Base-by-base conservation (phyloP, 345 rosid species). In the Euphorbia tirucalli region DNA sequence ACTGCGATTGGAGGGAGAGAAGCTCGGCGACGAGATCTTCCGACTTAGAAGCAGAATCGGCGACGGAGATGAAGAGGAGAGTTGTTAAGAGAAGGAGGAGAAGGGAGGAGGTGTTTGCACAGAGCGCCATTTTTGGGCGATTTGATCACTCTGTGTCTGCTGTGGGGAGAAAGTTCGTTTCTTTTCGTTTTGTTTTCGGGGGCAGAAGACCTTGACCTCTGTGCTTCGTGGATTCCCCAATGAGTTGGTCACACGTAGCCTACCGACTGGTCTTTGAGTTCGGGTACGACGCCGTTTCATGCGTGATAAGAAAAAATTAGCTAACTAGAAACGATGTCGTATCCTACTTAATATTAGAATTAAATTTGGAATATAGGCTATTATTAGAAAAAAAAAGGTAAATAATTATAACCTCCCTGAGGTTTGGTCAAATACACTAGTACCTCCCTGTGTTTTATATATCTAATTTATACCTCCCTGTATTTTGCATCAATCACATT, bases 1-100 rank as follows among this genome's bases (percentile, higher is more conserved):
- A 79, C 41, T 73, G 74, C 57, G 94, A 88, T 75, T 89, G 94
- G 61, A 89, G 98, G 19, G 78, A 67, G 30, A 81, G 78, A 32
- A 93, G 97, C 61, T 90, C 94, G 64, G 75, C 61, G 7, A 83
- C 75, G 0, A 84, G 88, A n/a, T 92, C 89, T 27, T 66, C 44
- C 7, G 86, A 68, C 65, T 79, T 81, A 4, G 84, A 70, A 28
- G 77, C 82, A 1, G 87, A 67, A 46, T 64, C 22, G 30, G 75
- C 39, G 27, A 44, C 27, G 3, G 72, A 50, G 68, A 79, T 27
- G 0, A 71, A 49, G 14, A 72, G 6, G 75, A 76, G 8, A 32
- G 74, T 5, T 2, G 81, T 4, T n/a, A 85, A 8, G 71, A 88
- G 52, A 73, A 79, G 54, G 74, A 79, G 50, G 56, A 62, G 50